Conservation (phyloP, 75 land plant species). For the Cunninghamia lanceolata region DNA sequence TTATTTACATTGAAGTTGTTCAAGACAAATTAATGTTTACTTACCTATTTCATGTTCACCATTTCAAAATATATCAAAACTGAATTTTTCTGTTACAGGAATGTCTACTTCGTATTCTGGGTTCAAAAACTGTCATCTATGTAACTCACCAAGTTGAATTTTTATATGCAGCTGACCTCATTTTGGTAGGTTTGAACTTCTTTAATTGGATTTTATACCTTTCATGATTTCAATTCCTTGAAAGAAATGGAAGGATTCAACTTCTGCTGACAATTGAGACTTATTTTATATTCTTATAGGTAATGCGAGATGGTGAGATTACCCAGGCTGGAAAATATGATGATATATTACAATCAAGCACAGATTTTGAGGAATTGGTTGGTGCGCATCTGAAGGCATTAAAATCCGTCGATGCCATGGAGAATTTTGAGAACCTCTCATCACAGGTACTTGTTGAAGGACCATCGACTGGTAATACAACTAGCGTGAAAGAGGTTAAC, state of each 20-base stretch:
- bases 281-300: slow-evolving; percentile 33
- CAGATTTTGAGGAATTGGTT: no score
- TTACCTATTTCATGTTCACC: background rate
- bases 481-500: background rate
- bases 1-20: background rate
- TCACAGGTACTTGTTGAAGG: background rate
- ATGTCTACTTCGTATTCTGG: slow-evolving; percentile 53
- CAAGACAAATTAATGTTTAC: background rate
- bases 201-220: background rate
- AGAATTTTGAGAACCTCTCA: background rate
- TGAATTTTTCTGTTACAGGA: slow-evolving; percentile 40
- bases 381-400: slow-evolving; percentile 39
- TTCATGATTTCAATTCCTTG: background rate
- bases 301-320: slow-evolving; percentile 77
- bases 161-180: slow-evolving; percentile 41
- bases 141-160: slow-evolving; percentile 88
- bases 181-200: slow-evolving; percentile 32
- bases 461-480: background rate
- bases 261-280: background rate
- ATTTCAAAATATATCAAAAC: background rate
- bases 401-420: slow-evolving; percentile 23
- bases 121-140: slow-evolving; percentile 66
- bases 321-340: background rate
- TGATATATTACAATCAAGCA: no score
- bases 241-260: background rate